Conservation (phyloP, 192 early-diverging fungal species). For the Kappamyces sp. region DNA sequence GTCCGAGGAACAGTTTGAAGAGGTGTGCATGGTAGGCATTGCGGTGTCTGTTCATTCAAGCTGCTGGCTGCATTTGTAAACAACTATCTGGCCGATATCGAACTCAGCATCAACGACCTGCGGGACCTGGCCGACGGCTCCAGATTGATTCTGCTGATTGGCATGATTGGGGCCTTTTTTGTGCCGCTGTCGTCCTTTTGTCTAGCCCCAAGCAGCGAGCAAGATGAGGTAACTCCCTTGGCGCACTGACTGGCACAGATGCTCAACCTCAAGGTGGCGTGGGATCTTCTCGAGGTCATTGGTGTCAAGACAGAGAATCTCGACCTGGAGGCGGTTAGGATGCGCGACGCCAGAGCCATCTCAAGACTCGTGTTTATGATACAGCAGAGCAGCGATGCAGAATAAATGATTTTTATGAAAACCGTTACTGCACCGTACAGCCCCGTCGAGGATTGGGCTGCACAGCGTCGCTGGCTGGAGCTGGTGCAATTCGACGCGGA, state of each 20-base stretch:
- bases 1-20: constrained; percentile 18
- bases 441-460: too few species aligned
- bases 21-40: constrained; percentile 22
- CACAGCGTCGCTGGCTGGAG: too few species aligned
- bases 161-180: constrained; percentile 29
- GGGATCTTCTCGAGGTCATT: too few species aligned
- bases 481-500: background rate
- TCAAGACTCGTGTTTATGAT: too few species aligned
- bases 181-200: constrained; percentile 24
- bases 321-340: too few species aligned
- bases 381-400: too few species aligned
- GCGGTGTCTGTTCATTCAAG: constrained; percentile 7
- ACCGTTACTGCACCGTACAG: too few species aligned
- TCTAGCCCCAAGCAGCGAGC: constrained; percentile 14
- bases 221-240: constrained; percentile 15
- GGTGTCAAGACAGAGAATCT: too few species aligned
- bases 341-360: too few species aligned
- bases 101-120: constrained; percentile 22
- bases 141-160: constrained; percentile 28
- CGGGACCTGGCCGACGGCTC: constrained; percentile 18
- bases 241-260: too few species aligned
- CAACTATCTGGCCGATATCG: constrained; percentile 18
- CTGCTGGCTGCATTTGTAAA: constrained; percentile 29
- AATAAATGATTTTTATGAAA: too few species aligned
- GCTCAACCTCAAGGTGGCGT: too few species aligned